phyloP scores from a whole-genome alignment of 352 stramenopile species.

The Pythium aphanidermatum region DNA sequence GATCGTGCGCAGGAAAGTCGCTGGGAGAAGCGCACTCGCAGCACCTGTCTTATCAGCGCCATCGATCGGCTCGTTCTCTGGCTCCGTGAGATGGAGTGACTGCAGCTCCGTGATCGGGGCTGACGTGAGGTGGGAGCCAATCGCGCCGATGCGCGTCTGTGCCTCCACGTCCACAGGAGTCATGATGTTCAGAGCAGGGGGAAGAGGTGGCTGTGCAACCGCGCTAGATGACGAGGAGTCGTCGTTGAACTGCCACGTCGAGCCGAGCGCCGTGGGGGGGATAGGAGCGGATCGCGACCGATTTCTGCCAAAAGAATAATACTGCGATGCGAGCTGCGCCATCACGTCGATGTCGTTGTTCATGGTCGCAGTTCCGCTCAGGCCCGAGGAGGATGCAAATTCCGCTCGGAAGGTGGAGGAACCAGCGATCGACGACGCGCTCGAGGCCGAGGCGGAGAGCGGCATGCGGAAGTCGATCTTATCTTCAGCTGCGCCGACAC shows the following conservation, averaged over 20 bases:
- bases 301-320: constrained; percentile 66
- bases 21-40: constrained; percentile 40
- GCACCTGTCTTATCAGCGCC: constrained; percentile 18
- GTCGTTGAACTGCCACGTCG: constrained; percentile 51
- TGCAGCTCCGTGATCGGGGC: constrained; percentile 34
- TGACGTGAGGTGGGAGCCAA: constrained; percentile 47
- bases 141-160: constrained; percentile 31
- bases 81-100: constrained; percentile 47
- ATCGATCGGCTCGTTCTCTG: constrained; percentile 38
- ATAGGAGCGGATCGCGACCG: constrained; percentile 69
- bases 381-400: constrained; percentile 18
- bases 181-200: constrained; percentile 45
- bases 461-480: constrained; percentile 25
- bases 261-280: constrained; percentile 42
- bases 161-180: constrained; percentile 28
- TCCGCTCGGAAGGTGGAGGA: constrained; percentile 11
- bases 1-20: constrained; percentile 80
- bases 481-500: constrained; percentile 14
- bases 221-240: constrained; percentile 21
- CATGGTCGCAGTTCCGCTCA: constrained; percentile 13
- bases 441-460: constrained; percentile 10
- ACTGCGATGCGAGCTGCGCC: constrained; percentile 76
- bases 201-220: constrained; percentile 28
- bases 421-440: constrained; percentile 6
- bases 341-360: constrained; percentile 69